phyloP scores from a whole-genome alignment of 441 rosid species.

The Jatropha podagrica region DNA sequence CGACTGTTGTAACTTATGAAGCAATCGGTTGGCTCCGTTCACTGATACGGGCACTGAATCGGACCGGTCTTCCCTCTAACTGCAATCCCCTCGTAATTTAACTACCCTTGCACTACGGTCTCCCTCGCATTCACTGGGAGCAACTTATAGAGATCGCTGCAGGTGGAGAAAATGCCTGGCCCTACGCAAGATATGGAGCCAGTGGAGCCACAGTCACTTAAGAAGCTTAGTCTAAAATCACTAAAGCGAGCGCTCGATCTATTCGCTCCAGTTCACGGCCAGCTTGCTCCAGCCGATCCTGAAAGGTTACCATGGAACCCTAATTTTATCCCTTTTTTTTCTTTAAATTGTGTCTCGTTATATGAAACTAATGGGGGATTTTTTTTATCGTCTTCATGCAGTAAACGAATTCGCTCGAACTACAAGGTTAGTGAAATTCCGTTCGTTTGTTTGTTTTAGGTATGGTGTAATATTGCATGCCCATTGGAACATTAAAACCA shows the following conservation, averaged over 20 bases:
- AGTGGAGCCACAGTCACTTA: constrained; percentile 87
- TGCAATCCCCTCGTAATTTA: constrained; percentile 23
- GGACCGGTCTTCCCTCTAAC: neutral
- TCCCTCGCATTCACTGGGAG: constrained; percentile 15
- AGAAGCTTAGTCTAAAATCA: constrained; percentile 87
- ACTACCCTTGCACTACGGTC: neutral
- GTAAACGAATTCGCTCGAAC: constrained; percentile 76
- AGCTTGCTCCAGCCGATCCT: constrained; percentile 69
- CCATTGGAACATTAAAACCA: neutral
- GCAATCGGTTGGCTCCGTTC: neutral
- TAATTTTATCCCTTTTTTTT: neutral
- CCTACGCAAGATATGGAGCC: constrained; percentile 71
- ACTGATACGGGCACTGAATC: neutral
- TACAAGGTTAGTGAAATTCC: constrained; percentile 64
- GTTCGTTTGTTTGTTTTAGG: constrained; percentile 10
- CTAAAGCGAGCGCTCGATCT: constrained; percentile 85
- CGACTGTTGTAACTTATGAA: neutral
- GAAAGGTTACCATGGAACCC: constrained; percentile 54
- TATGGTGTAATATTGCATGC: neutral
- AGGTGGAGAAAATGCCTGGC: constrained; percentile 43
- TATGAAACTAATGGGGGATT: neutral
- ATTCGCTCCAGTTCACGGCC: constrained; percentile 76
- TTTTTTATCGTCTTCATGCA: constrained; percentile 32
- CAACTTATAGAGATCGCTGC: neutral
- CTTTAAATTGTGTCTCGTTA: neutral